Percentiles rank a stretch among this genome's conserved stretches.
These are phyloP conservation scores for Chrysanthemum lavandulifolium DNA, from an alignment of 129 eudicot genomes.

Conservation along the genomic window DNA sequence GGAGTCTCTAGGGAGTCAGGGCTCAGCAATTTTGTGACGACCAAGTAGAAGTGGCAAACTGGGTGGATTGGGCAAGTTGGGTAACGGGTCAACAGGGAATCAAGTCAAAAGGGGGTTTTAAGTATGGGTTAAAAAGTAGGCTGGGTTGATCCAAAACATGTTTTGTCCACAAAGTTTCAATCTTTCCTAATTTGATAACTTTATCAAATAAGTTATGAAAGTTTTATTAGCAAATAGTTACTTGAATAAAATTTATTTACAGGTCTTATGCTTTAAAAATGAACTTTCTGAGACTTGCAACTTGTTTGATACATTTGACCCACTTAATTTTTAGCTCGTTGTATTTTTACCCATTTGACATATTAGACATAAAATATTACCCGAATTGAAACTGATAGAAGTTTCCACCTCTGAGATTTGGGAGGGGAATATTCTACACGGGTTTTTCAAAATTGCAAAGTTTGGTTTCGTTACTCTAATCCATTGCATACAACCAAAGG, in stretches of 20 bases:
- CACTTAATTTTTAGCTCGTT: not conserved
- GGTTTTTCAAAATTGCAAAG: not conserved
- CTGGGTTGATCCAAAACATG: not conserved
- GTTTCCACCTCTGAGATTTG: constrained; percentile 1
- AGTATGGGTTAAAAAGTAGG: not conserved
- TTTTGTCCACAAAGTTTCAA: not conserved
- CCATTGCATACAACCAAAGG: not conserved
- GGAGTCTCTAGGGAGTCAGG: too few species aligned
- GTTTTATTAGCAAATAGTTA: not conserved
- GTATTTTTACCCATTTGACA: not conserved
- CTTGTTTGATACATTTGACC: not conserved
- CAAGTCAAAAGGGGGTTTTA: not conserved
- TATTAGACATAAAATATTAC: not conserved
- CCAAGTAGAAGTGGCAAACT: not conserved
- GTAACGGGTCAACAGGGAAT: not conserved
- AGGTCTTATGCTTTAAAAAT: not conserved
- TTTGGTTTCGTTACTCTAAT: not conserved
- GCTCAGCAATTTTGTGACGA: too few species aligned
- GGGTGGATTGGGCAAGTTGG: not conserved
- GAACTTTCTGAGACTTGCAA: not conserved
- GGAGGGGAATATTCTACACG: not conserved
- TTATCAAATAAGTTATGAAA: not conserved
- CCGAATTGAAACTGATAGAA: constrained; percentile 1
- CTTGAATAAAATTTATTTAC: too few species aligned
- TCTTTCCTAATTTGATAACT: not conserved